phyloP scores from a whole-genome alignment of 805 yeast species.

The Helenozyma rhizophorensis region DNA sequence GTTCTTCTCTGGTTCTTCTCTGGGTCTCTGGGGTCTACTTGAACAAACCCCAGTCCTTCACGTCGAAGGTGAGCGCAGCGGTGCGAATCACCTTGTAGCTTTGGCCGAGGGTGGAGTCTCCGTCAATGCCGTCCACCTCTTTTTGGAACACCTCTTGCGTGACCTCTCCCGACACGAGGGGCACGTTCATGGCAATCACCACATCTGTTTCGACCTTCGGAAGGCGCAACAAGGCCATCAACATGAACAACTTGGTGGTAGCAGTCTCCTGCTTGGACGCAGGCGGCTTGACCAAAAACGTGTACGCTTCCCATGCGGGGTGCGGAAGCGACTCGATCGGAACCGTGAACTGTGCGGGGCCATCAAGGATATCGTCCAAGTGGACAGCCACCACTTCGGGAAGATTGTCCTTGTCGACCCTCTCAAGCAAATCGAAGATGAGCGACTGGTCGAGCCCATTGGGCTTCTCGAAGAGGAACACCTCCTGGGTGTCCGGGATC shows the following conservation, averaged over 20 bases:
- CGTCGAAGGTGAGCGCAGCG: conserved; percentile 26
- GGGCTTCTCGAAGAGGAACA: conserved; percentile 51
- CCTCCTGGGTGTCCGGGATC: conserved; percentile 93
- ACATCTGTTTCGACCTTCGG: conserved; percentile 54
- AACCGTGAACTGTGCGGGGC: conserved; percentile 15
- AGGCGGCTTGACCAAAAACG: conserved; percentile 15
- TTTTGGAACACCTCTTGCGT: conserved; percentile 6
- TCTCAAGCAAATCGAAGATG: conserved; percentile 62
- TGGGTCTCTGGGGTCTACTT: no score
- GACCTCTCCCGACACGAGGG: conserved; percentile 21
- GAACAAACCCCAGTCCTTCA: conserved; percentile 40
- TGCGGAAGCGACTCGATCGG: conserved; percentile 13
- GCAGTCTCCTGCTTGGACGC: conserved; percentile 12
- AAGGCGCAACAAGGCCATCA: conserved; percentile 56
- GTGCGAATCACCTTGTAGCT: conserved; percentile 23
- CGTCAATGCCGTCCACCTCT: conserved; percentile 6
- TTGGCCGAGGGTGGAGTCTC: conserved; percentile 6
- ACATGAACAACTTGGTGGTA: conserved; percentile 33
- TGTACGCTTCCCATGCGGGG: conserved; percentile 8
- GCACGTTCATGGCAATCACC: conserved; percentile 56
- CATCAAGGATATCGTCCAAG: conserved; percentile 48
- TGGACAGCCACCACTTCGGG: conserved; percentile 49
- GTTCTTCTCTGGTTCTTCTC: no score
- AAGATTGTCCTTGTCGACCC: conserved; percentile 32
- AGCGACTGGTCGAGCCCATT: conserved; percentile 45